Evolutionary conservation across 768 basidiomycete genomes (phyloP).

Genomic region (Trametes gibbosa): DNA sequence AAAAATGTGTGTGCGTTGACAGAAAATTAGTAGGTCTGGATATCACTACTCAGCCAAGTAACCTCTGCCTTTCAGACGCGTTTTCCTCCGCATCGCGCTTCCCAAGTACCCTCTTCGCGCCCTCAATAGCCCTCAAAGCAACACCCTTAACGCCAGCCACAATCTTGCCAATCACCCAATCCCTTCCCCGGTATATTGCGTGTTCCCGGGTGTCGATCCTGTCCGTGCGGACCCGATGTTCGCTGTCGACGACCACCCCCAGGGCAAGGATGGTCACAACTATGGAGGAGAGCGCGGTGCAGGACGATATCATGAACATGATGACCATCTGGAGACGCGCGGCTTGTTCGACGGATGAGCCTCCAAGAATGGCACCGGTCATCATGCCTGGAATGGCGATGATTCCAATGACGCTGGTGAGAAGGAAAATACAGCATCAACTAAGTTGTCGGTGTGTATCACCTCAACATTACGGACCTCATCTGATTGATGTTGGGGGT

Average conservation of each 20-base stretch:
- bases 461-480: conserved; percentile 56
- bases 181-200: conserved; percentile 28
- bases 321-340: conserved; percentile 89
- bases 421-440: not conserved
- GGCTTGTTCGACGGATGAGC: conserved; percentile 80
- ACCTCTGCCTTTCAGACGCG: conserved; percentile 21
- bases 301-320: conserved; percentile 89
- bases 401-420: conserved; percentile 65
- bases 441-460: not conserved
- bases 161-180: conserved; percentile 28
- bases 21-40: too few species aligned
- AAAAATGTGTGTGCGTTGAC: too few species aligned
- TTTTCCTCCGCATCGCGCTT: conserved; percentile 11
- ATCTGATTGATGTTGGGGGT: conserved; percentile 84
- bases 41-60: conserved; percentile 18
- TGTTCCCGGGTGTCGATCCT: conserved; percentile 44
- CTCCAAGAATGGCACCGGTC: conserved; percentile 88
- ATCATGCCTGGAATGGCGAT: conserved; percentile 89
- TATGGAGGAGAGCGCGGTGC: conserved; percentile 69
- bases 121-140: not conserved
- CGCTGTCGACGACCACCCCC: conserved; percentile 59
- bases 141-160: conserved; percentile 1
- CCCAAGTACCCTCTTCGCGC: conserved; percentile 4
- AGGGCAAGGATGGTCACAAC: conserved; percentile 61
- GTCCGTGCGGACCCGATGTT: conserved; percentile 63